These are phyloP conservation scores for Vachellia collinsii DNA, from an alignment of 306 rosid genomes.

Conservation along the genomic window DNA sequence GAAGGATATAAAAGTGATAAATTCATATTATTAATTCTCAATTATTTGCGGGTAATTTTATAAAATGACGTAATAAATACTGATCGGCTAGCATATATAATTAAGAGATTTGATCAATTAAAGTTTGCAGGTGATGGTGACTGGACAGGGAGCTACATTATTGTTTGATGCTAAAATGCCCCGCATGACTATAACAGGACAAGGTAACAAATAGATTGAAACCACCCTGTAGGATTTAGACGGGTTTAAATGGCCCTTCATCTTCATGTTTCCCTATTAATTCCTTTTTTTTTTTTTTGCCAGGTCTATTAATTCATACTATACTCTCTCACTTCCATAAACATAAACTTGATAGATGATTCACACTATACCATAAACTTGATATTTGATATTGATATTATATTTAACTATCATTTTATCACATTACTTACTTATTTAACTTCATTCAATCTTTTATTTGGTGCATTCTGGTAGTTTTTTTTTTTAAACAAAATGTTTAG, in stretches of 20 bases:
- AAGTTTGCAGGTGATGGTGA: neutral
- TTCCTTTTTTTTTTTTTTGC: no score
- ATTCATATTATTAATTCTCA: neutral
- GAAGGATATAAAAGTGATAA: no score
- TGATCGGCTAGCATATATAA: no score
- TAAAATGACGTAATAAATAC: neutral
- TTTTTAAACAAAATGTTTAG: no score
- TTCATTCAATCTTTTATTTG: no score
- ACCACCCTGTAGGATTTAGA: neutral
- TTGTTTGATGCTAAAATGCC: neutral
- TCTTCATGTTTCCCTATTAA: neutral
- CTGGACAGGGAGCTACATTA: neutral
- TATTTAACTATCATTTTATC: no score
- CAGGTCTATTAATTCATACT: no score
- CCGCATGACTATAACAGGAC: conserved; percentile 6
- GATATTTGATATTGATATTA: no score
- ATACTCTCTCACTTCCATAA: neutral
- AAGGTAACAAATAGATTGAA: conserved; percentile 5
- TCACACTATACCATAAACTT: no score
- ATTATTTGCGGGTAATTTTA: neutral
- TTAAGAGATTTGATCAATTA: neutral
- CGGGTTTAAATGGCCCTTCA: neutral
- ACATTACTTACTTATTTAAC: no score
- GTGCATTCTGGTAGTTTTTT: no score
- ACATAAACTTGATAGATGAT: neutral